These are phyloP conservation scores for Tetradesmus lagerheimii DNA, from an alignment of 139 green algal genomes.

Conservation along the genomic window DNA sequence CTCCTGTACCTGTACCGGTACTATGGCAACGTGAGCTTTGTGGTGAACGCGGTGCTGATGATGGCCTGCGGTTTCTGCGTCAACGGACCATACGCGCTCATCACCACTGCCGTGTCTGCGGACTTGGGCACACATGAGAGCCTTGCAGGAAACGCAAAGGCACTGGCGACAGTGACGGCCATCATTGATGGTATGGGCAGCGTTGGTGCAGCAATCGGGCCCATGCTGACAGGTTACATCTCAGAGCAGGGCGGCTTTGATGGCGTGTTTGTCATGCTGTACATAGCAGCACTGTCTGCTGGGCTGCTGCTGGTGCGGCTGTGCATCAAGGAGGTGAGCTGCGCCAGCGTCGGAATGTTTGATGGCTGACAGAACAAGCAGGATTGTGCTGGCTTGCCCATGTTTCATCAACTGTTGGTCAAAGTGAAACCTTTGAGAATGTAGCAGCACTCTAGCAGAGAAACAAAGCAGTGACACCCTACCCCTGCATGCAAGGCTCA, in stretches of 20 bases:
- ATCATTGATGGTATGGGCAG: slow-evolving; percentile 98
- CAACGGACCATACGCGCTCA: slow-evolving; percentile 97
- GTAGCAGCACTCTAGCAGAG: too few species aligned
- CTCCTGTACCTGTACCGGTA: slow-evolving; percentile 86
- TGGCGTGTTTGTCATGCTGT: slow-evolving; percentile 94
- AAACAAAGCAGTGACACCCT: too few species aligned
- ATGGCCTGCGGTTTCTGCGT: slow-evolving; percentile 92
- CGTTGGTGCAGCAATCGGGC: slow-evolving; percentile 93
- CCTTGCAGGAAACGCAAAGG: slow-evolving; percentile 88
- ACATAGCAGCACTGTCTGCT: slow-evolving; percentile 70
- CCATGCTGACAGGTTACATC: slow-evolving; percentile 93
- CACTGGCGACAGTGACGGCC: slow-evolving; percentile 95
- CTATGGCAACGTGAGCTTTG: slow-evolving; percentile 66
- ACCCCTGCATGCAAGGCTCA: neutral
- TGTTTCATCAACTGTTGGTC: too few species aligned
- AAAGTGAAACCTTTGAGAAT: too few species aligned
- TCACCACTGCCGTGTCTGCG: slow-evolving; percentile 96
- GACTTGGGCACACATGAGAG: slow-evolving; percentile 94
- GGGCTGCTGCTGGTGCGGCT: slow-evolving; percentile 69
- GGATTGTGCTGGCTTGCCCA: too few species aligned
- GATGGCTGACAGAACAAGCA: too few species aligned
- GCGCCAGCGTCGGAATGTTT: neutral
- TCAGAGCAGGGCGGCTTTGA: slow-evolving; percentile 81
- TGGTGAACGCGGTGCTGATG: slow-evolving; percentile 90
- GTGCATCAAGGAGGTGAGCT: slow-evolving; percentile 44